Conservation (phyloP, 768 basidiomycete genomes). For the Suillus variegatus region DNA sequence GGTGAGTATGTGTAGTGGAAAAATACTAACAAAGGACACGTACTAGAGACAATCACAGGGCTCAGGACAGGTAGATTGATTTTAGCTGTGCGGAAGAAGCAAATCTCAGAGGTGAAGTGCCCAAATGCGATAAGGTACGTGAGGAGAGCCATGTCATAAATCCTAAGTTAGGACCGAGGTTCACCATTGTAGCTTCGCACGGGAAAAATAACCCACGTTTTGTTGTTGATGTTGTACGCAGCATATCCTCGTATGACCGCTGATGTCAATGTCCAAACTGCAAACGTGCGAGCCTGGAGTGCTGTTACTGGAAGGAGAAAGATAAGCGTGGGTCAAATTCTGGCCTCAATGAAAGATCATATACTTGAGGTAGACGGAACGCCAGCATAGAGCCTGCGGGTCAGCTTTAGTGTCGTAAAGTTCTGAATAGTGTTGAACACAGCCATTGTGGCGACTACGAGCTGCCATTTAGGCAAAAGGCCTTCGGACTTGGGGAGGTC, state of each 20-base stretch:
- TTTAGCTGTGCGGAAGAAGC: constrained; percentile 79
- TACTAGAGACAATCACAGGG: constrained; percentile 86
- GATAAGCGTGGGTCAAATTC: not conserved
- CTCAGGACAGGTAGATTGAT: constrained; percentile 60
- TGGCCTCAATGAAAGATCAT: not conserved
- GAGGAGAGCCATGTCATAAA: constrained; percentile 87
- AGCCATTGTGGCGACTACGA: constrained; percentile 75
- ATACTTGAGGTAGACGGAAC: constrained; percentile 42
- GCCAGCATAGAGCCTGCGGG: constrained; percentile 70
- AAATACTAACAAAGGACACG: constrained; percentile 30
- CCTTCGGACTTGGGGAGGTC: constrained; percentile 70
- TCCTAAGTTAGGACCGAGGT: constrained; percentile 40
- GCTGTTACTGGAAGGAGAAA: constrained; percentile 61
- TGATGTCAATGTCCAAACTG: constrained; percentile 86
- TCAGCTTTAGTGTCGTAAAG: constrained; percentile 74
- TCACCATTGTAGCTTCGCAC: constrained; percentile 13
- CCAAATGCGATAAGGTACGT: constrained; percentile 89
- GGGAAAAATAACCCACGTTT: constrained; percentile 55
- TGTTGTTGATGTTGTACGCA: constrained; percentile 85
- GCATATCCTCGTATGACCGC: constrained; percentile 84
- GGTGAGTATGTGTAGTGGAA: constrained; percentile 11
- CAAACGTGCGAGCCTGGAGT: constrained; percentile 89
- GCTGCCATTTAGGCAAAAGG: constrained; percentile 85
- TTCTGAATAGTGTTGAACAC: constrained; percentile 88
- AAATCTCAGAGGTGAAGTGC: constrained; percentile 85